These are phyloP conservation scores for Kurtzmaniella cleridarum DNA, from an alignment of 805 yeast genomes.

Conservation along the genomic window DNA sequence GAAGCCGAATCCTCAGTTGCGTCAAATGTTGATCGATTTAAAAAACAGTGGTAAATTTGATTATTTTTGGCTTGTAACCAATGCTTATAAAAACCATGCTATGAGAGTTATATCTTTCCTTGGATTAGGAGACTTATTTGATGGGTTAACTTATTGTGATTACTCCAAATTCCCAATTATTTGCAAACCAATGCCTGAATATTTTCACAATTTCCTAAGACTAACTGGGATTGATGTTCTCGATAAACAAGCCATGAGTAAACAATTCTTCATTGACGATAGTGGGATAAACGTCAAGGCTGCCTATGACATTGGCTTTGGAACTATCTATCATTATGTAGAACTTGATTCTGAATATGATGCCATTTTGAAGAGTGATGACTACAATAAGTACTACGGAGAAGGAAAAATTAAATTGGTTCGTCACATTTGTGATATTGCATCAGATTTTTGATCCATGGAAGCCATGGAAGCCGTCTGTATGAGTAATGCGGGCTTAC, in stretches of 20 bases:
- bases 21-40: slow-evolving; percentile 47
- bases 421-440: slow-evolving; percentile 28
- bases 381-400: slow-evolving; percentile 31
- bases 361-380: slow-evolving; percentile 19
- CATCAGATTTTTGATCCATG: slow-evolving; percentile 8
- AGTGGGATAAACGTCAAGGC: slow-evolving; percentile 74
- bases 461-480: too few species aligned
- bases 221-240: slow-evolving; percentile 51
- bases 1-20: slow-evolving; percentile 50
- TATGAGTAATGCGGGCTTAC: too few species aligned
- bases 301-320: slow-evolving; percentile 69
- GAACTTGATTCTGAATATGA: slow-evolving; percentile 59
- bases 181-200: slow-evolving; percentile 83
- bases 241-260: slow-evolving; percentile 33
- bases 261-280: slow-evolving; percentile 78
- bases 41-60: slow-evolving; percentile 46
- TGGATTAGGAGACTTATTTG: slow-evolving; percentile 90
- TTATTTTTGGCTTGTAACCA: slow-evolving; percentile 87
- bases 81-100: slow-evolving; percentile 91
- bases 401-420: slow-evolving; percentile 30
- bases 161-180: slow-evolving; percentile 63
- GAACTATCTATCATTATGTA: slow-evolving; percentile 63
- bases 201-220: slow-evolving; percentile 59
- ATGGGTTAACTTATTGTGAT: slow-evolving; percentile 91
- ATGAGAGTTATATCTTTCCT: slow-evolving; percentile 69